phyloP scores from a whole-genome alignment of 1,284 basidiomycete genomes.

The Trichosporon ovoides region DNA sequence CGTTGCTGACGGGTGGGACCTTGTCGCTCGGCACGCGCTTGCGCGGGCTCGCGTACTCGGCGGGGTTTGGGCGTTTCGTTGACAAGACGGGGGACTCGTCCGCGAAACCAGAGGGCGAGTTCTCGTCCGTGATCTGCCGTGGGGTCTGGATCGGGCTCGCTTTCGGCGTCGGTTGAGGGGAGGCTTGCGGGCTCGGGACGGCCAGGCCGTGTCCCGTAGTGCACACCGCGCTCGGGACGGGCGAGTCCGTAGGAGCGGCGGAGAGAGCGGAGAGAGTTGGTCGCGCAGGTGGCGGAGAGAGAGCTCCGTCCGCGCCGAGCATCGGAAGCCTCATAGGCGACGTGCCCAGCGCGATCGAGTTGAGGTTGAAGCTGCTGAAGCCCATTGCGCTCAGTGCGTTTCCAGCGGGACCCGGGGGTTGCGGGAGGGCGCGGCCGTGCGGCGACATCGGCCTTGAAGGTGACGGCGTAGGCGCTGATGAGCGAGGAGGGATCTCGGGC shows the following conservation, averaged over 20 bases:
- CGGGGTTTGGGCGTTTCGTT: constrained; percentile 36
- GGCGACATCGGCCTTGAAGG: neutral
- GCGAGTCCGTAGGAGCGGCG: neutral
- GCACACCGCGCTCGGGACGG: neutral
- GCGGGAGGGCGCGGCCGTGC: neutral
- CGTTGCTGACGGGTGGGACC: neutral
- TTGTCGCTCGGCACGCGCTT: constrained; percentile 31
- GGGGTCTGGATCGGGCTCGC: constrained; percentile 25
- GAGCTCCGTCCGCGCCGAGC: neutral
- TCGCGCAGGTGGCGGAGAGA: neutral
- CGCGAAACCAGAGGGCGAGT: constrained; percentile 4
- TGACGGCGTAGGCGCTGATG: neutral
- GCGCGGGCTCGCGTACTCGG: constrained; percentile 35
- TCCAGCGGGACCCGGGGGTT: neutral
- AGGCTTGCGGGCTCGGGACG: neutral
- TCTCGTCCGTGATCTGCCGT: constrained; percentile 27
- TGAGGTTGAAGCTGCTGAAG: neutral
- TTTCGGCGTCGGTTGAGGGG: neutral
- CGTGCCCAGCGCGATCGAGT: neutral
- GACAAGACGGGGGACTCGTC: neutral
- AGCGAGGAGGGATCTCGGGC: neutral
- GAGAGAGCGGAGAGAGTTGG: neutral
- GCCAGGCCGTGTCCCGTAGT: neutral
- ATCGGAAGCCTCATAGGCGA: neutral
- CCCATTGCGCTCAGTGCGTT: neutral